Conservation (phyloP, 164 flowering plant genomes). For the Nymphaea colorata region DNA sequence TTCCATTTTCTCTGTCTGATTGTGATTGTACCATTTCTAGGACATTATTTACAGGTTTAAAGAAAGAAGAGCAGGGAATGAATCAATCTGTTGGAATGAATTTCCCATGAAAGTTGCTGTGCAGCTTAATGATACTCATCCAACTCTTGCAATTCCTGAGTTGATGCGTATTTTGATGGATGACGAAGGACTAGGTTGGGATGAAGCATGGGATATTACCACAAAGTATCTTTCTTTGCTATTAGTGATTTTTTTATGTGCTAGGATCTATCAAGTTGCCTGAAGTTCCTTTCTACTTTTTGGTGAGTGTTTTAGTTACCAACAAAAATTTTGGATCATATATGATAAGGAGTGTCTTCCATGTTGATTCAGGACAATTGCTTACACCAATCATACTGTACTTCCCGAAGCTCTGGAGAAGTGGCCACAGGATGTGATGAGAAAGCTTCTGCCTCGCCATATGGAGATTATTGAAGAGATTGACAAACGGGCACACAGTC, state of each 20-base stretch:
- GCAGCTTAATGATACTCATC: slow-evolving; percentile 97
- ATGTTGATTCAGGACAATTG: slow-evolving; percentile 62
- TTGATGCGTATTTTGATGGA: slow-evolving; percentile 91
- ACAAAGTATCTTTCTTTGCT: slow-evolving; percentile 29
- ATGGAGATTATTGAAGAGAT: slow-evolving; percentile 95
- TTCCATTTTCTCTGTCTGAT: too few relatives aligned
- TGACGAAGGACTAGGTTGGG: slow-evolving; percentile 96
- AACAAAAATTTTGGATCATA: too few relatives aligned
- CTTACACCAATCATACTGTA: slow-evolving; percentile 97
- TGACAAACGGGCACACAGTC: slow-evolving; percentile 55
- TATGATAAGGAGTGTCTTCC: too few relatives aligned
- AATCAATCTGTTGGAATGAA: slow-evolving; percentile 60
- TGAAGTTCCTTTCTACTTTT: too few relatives aligned
- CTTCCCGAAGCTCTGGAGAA: slow-evolving; percentile 98
- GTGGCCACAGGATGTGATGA: slow-evolving; percentile 90
- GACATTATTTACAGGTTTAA: slow-evolving; percentile 86
- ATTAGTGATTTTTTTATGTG: not conserved
- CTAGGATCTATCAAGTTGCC: too few relatives aligned
- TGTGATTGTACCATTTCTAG: slow-evolving; percentile 24
- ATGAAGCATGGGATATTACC: slow-evolving; percentile 95
- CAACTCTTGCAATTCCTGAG: slow-evolving; percentile 96
- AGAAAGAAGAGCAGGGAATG: slow-evolving; percentile 56
- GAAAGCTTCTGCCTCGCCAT: slow-evolving; percentile 98
- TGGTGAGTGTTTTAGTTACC: too few relatives aligned
- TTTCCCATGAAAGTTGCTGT: slow-evolving; percentile 89